Base-by-base conservation (phyloP, 2,329 filamentous ascomycete genomes). In the Phialophora verrucosa region DNA sequence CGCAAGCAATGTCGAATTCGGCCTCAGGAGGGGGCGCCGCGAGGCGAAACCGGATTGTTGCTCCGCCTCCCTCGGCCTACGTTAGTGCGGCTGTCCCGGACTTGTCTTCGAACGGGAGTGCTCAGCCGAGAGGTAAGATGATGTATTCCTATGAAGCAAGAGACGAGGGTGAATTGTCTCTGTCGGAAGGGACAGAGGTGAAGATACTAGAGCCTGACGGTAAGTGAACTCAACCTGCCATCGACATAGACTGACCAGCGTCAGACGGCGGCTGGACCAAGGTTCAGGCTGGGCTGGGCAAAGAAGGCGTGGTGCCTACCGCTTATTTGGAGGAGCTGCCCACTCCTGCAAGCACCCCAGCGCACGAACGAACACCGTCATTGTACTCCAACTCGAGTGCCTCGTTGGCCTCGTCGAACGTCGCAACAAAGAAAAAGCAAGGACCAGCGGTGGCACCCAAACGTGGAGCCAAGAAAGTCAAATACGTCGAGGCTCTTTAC, bases 261-360 rank as follows among this genome's bases (percentile, higher is more conserved):
- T 27, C 72, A 97, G 94, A 96, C 78, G 94, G 94, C 66, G 95
- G 95, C 50, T 99, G 95, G 95, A 86, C 92, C 73, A 94, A 91
- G 77, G 88, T 99, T 66, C 90, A 91, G 59, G 84, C 85, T 38
- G 90, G 90, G 20, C 85, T 85, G 20, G 69, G 74, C 71, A 88
- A 88, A 71, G 90, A 94, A 79, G 95, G 95, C 44, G 84, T 98
- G 29, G 93, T 99, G 0, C 95, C 95, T 0, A 86, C 93, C 5
- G 85, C 89, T 5, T 99, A 99, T 76, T 83, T 97, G 53, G 93
- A 98, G 73, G 76, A 90, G 29, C 79, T 86, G 2, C 72, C 81
- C 38, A 76, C 79, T 17, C 78, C 81, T 4, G 81, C 63, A 42
- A 65, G 55, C n/a, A 65, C 67, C n/a, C 63, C 68, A 4, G 62